Conservation (phyloP, 2,329 filamentous ascomycete species). For the Fusarium verticillioides region DNA sequence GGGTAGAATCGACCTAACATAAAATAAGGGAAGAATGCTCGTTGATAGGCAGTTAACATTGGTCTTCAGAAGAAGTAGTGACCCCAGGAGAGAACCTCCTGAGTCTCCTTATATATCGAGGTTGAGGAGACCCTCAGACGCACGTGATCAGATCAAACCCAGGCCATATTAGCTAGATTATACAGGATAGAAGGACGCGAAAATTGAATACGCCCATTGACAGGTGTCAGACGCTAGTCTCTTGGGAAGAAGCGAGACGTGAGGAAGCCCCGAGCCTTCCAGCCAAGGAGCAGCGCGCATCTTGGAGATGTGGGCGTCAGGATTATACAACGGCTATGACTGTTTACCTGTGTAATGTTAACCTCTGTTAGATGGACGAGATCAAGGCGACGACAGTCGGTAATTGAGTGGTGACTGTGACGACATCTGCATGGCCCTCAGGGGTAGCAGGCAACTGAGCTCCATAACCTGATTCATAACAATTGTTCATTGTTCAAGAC, state of each 20-base stretch:
- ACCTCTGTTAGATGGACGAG: accelerated
- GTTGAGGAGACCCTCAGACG: no score
- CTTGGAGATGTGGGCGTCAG: accelerated
- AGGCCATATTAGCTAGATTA: not conserved
- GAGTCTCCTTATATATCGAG: not conserved
- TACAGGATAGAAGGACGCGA: no score
- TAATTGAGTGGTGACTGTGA: no score
- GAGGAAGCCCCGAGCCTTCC: accelerated
- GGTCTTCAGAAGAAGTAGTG: not conserved
- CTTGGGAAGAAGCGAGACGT: accelerated
- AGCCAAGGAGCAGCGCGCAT: not conserved
- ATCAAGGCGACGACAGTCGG: not conserved
- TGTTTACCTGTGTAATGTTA: no score
- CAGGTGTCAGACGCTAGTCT: not conserved
- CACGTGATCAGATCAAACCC: not conserved
- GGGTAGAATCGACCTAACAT: accelerated
- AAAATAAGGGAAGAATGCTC: accelerated
- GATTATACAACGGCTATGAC: accelerated
- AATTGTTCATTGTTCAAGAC: not conserved
- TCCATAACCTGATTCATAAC: not conserved
- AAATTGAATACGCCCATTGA: no score
- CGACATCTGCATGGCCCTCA: not conserved
- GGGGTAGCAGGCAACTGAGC: not conserved
- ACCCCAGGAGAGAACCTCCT: not conserved
- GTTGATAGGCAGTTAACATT: accelerated